Evolutionary conservation across 2,329 filamentous ascomycete genomes (phyloP), one percentile per base, ranked within the genome.

Genomic region (Xylaria hypoxylon): DNA sequence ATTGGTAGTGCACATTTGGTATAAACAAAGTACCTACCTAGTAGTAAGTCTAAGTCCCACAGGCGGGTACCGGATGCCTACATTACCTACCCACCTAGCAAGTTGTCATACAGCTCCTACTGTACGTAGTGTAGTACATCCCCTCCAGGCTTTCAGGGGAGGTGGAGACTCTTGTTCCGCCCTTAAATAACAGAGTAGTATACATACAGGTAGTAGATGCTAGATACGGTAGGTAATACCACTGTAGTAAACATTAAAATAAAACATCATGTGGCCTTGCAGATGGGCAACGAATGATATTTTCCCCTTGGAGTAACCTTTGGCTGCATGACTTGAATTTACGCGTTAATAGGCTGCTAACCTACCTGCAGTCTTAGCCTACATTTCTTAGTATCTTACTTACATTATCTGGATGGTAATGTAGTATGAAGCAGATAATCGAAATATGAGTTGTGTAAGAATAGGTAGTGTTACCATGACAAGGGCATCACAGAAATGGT

Each of bases 161-260:
- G 53, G 64, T 67, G 64, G 66, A 65, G 66, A 68, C 55, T 45
- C 52, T 61, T 50, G 58, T 48, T 50, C 62, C 57, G 62, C 48
- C 42, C 59, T 45, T 56, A 48, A 53, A 65, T 52, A n/a, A 40
- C 47, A 63, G 59, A 45, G 24, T 55, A 35, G 55, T 42, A 50
- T 50, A 56, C 42, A 50, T 61, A 42, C 63, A 62, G 63, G 38
- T 56, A 48, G 40, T 47, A 52, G n/a, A n/a, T 62, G 47, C 63
- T 57, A 8, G 35, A 62, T 62, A n/a, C 31, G 51, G 63, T 51
- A 65, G 58, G 57, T 62, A 55, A 22, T 42, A 15, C n/a, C n/a
- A n/a, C 24, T 28, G 51, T 61, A n/a, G 51, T 45, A 45, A 59
- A 62, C 52, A 62, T 51, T 58, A 58, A 62, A 61, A 62, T 56